Conservation (phyloP, 2,329 filamentous ascomycete species). For the Sclerotinia spermophila region DNA sequence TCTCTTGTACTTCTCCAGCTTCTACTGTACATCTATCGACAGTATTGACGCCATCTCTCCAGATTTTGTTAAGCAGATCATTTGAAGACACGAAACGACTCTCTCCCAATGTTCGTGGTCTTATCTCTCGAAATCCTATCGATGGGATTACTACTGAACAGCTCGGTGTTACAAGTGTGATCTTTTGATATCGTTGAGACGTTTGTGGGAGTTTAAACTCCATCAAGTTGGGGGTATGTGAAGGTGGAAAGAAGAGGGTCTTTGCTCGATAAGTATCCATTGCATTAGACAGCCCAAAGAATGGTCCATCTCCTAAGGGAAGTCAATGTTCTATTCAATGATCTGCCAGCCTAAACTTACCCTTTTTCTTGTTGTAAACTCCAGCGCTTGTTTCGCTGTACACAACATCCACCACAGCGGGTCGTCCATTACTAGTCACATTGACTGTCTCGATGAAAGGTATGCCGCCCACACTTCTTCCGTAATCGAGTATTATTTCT, state of each 20-base stretch:
- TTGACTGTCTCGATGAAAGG: slow-evolving; percentile 24
- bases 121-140: slow-evolving; percentile 24
- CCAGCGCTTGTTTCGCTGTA: slow-evolving; percentile 29
- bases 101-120: slow-evolving; percentile 19
- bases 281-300: slow-evolving; percentile 31
- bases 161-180: slow-evolving; percentile 26
- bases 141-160: slow-evolving; percentile 24
- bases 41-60: slow-evolving; percentile 23
- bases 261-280: slow-evolving; percentile 30
- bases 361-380: slow-evolving; percentile 20
- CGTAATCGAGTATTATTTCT: slow-evolving; percentile 28
- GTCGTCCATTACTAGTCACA: slow-evolving; percentile 20
- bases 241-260: slow-evolving; percentile 20
- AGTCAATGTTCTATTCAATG: slow-evolving; percentile 6
- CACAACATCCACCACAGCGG: slow-evolving; percentile 25
- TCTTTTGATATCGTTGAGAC: slow-evolving; percentile 28
- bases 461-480: slow-evolving; percentile 25
- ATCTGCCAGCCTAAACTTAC: slow-evolving; percentile 9
- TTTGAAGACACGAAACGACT: slow-evolving; percentile 27
- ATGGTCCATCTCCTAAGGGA: slow-evolving; percentile 28
- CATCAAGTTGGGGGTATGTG: slow-evolving; percentile 15
- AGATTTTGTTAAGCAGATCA: slow-evolving; percentile 28
- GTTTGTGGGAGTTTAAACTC: slow-evolving; percentile 24
- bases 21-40: slow-evolving; percentile 8
- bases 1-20: slow-evolving; percentile 9